Base-by-base conservation (phyloP, 352 stramenopile genomes). In the Globisporangium cederbergense region DNA sequence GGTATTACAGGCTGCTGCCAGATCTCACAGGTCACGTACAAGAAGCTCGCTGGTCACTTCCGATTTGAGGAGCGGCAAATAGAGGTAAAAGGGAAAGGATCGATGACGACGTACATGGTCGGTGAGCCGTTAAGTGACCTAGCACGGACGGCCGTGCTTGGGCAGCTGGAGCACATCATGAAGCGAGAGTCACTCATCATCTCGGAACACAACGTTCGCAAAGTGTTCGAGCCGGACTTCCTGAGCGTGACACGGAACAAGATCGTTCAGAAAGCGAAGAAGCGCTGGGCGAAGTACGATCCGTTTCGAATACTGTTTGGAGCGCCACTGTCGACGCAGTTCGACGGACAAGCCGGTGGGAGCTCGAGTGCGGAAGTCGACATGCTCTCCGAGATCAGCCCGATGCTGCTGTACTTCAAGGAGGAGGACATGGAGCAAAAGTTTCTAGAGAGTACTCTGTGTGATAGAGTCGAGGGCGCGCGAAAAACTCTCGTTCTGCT, bases 31-130 rank as follows among this genome's bases (percentile, higher is more conserved):
- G 78, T 90, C 6, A 95, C 84, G 36, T 92, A 92, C 71, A 88
- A 89, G 63, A 93, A 95, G 36, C 75, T 95, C 1, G 74, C 66
- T 1, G 79, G 81, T 0, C 77, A 93, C 55, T 95, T 95, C 40
- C 75, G 55, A 9, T 95, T 93, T 65, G 79, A 94, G 57, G 80
- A 91, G 30, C 75, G 89, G 0, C 76, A 92, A 52, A 88, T 96
- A 59, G 75, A 95, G 54, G 86, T 88, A 7, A 97, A 97, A 66
- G 85, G 88, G 0, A 97, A 96, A 70, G 89, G 89, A 2, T 76
- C 64, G 0, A 91, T 96, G 83, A 94, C 75, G 0, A 90, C 86
- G 9, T 96, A 95, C 58, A 73, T 96, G 47, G 74, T 97, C 1
- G 85, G 83, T 5, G 80, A 90, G 22, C 86, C 87, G 0, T 42